Evolutionary conservation across 208 protist genomes (phyloP).

Genomic region (Leishmania martiniquensis): DNA sequence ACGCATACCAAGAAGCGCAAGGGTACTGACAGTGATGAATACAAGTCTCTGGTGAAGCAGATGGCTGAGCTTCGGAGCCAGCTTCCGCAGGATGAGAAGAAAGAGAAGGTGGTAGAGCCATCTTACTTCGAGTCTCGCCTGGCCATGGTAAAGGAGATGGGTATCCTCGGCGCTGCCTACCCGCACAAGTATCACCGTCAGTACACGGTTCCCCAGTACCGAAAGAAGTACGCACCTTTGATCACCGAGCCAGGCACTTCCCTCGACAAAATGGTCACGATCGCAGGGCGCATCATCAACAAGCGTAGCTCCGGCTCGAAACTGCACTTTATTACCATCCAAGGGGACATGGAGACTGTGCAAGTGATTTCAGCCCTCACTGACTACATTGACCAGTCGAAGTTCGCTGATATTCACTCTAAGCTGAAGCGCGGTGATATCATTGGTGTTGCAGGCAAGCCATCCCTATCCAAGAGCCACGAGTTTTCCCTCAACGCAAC

Average conservation of each 20-base stretch:
- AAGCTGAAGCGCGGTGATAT: conserved; percentile 98
- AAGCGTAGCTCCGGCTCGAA: conserved; percentile 91
- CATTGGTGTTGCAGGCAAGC: conserved; percentile 95
- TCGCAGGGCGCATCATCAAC: conserved; percentile 89
- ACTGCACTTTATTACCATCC: conserved; percentile 98
- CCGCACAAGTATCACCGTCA: conserved; percentile 97
- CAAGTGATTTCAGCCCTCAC: conserved; percentile 91
- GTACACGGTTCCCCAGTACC: conserved; percentile 91
- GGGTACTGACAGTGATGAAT: conserved; percentile 61
- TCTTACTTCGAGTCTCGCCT: conserved; percentile 89
- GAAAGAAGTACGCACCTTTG: conserved; percentile 58
- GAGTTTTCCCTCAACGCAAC: conserved; percentile 92
- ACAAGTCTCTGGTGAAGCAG: conserved; percentile 70
- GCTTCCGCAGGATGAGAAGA: conserved; percentile 48
- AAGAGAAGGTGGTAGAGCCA: conserved; percentile 59
- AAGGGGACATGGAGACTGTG: conserved; percentile 93
- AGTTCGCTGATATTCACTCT: conserved; percentile 88
- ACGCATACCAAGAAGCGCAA: conserved; percentile 67
- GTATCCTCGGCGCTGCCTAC: conserved; percentile 92
- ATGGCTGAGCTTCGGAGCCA: conserved; percentile 74
- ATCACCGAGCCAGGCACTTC: conserved; percentile 61
- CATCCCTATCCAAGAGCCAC: conserved; percentile 88
- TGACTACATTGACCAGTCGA: conserved; percentile 71
- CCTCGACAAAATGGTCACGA: conserved; percentile 65
- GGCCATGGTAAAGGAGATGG: conserved; percentile 89